Conservation (phyloP, 140 eudicot genomes). For the Anethum foeniculum region DNA sequence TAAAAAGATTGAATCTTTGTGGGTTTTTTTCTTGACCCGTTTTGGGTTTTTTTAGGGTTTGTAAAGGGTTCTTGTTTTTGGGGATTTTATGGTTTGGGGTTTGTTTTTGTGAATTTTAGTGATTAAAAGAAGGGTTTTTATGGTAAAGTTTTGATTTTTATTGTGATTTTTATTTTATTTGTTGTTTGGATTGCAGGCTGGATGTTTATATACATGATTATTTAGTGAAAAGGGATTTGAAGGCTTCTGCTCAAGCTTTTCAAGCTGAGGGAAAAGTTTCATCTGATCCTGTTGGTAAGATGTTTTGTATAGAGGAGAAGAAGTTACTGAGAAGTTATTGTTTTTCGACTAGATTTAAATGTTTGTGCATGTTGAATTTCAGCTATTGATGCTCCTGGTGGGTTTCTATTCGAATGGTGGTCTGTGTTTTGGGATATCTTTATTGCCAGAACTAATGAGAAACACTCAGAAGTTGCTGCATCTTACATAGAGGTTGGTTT, state of each 20-base stretch:
- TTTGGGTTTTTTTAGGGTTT: conserved; percentile 10
- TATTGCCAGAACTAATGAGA: conserved; percentile 93
- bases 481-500: conserved; percentile 89
- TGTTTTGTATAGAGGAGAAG: background rate
- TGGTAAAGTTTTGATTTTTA: conserved; percentile 13
- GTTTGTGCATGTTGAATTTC: conserved; percentile 16
- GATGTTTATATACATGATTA: conserved; percentile 96
- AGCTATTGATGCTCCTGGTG: conserved; percentile 99
- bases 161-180: background rate
- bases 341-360: background rate
- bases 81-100: conserved; percentile 5
- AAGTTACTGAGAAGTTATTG: background rate
- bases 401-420: conserved; percentile 98
- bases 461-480: conserved; percentile 97
- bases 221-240: conserved; percentile 86
- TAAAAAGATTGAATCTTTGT: background rate
- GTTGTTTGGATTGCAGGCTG: conserved; percentile 45
- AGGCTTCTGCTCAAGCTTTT: conserved; percentile 94
- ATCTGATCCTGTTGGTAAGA: conserved; percentile 97
- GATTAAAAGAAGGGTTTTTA: background rate
- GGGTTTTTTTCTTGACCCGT: background rate
- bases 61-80: conserved; percentile 2
- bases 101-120: background rate
- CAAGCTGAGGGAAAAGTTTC: conserved; percentile 97
- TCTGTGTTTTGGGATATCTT: conserved; percentile 99